A percentile compares a stretch with the other conserved stretches of the same genome.
phyloP scores from a whole-genome alignment of 495 filamentous ascomycete species.

The Penicillium alfredii region DNA sequence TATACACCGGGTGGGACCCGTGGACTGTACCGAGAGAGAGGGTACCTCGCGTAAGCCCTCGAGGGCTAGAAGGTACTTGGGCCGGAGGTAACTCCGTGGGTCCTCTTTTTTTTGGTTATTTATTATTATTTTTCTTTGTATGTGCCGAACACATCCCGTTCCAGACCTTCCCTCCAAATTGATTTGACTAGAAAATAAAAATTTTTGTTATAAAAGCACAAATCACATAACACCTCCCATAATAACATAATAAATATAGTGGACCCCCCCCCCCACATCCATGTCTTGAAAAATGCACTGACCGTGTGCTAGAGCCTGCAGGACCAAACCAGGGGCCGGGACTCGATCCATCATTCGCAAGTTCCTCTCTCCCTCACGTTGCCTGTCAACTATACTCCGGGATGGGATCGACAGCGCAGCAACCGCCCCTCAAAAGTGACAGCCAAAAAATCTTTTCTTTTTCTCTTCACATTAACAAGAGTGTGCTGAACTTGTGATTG shows the following conservation, averaged over 20 bases:
- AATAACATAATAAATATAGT: too few relatives aligned
- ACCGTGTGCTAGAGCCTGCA: constrained; percentile 24
- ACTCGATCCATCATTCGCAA: constrained; percentile 14
- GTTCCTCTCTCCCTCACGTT: constrained; percentile 2
- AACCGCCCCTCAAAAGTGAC: constrained; percentile 22
- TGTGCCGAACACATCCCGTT: constrained; percentile 20
- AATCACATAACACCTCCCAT: constrained; percentile 12
- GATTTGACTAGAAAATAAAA: too few relatives aligned
- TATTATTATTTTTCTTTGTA: too few relatives aligned
- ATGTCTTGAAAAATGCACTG: constrained; percentile 26
- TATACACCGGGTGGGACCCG: too few relatives aligned
- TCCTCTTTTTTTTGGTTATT: too few relatives aligned
- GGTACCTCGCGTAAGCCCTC: background rate
- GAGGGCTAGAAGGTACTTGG: background rate
- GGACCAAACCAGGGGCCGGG: constrained; percentile 8
- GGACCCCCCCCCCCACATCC: too few relatives aligned
- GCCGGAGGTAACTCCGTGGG: background rate
- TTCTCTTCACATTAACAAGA: too few relatives aligned
- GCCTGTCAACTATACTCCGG: constrained; percentile 20
- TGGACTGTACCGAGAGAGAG: constrained; percentile 1
- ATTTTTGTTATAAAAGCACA: too few relatives aligned
- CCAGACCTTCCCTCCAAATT: constrained; percentile 18
- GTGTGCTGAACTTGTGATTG: constrained; percentile 4
- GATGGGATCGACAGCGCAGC: constrained; percentile 33
- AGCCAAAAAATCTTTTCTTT: constrained; percentile 16